These are phyloP conservation scores for Durusdinium trenchii DNA, from an alignment of 73 alveolate genomes.

Conservation along the genomic window DNA sequence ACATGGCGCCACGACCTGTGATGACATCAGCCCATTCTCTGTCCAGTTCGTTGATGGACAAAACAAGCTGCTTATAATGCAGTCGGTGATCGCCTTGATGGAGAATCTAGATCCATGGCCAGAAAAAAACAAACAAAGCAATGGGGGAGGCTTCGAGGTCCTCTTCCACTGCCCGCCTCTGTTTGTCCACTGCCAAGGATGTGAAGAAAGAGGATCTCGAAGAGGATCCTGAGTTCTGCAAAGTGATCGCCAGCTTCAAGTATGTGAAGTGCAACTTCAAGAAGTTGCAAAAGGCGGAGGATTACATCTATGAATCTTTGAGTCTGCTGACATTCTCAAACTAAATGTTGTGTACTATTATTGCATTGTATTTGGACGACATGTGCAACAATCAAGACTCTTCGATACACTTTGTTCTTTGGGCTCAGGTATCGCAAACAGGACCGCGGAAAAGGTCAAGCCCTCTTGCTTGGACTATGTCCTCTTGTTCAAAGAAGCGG, in stretches of 20 bases:
- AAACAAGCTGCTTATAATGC: neutral
- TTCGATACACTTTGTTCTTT: neutral
- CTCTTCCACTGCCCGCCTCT: neutral
- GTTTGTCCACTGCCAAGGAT: neutral
- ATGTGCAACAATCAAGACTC: neutral
- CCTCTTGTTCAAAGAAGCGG: neutral
- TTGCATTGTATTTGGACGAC: neutral
- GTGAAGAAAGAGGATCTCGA: neutral
- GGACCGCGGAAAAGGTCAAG: constrained; percentile 3
- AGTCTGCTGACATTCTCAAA: neutral
- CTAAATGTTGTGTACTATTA: neutral
- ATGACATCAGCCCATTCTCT: neutral
- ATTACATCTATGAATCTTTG: constrained; percentile 9
- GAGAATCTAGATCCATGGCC: neutral
- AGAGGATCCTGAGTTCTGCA: neutral
- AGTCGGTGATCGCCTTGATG: neutral
- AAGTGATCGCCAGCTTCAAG: neutral
- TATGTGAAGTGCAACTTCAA: constrained; percentile 26
- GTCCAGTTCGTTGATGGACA: neutral
- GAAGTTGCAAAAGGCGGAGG: neutral
- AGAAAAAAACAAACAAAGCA: neutral
- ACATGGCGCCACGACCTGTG: too few relatives aligned
- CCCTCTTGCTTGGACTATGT: neutral
- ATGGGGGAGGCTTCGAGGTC: neutral
- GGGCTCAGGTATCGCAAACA: neutral